A percentile compares a stretch with the other conserved stretches of the same genome.
These are phyloP conservation scores for Aspergillus sp. DNA, from an alignment of 2,329 filamentous ascomycete species.

Conservation along the genomic window DNA sequence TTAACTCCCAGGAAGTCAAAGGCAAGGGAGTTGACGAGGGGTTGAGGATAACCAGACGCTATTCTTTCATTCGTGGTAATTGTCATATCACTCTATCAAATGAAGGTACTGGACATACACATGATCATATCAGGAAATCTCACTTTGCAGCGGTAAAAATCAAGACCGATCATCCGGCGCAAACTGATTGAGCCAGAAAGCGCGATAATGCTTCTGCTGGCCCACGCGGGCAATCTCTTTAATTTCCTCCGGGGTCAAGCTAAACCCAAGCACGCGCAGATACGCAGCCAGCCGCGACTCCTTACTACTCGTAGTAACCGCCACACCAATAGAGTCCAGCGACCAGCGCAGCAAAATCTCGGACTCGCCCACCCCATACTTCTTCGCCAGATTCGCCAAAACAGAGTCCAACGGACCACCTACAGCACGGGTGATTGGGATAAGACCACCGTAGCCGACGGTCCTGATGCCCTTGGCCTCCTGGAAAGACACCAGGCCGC, in stretches of 20 bases:
- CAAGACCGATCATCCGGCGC: conserved; percentile 22
- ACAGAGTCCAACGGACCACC: conserved; percentile 53
- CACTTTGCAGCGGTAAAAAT: too few relatives aligned
- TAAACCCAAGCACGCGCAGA: conserved; percentile 52
- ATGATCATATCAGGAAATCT: too few relatives aligned
- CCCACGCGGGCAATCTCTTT: conserved; percentile 48
- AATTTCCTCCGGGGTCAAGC: conserved; percentile 55
- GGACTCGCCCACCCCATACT: conserved; percentile 55
- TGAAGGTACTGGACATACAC: too few relatives aligned
- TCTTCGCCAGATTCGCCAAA: conserved; percentile 51
- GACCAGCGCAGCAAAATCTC: conserved; percentile 58
- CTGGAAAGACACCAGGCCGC: conserved; percentile 36
- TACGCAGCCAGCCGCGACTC: conserved; percentile 57
- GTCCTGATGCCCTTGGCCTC: conserved; percentile 37
- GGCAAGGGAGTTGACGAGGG: too few relatives aligned
- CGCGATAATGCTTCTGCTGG: conserved; percentile 46
- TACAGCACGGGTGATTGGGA: conserved; percentile 50
- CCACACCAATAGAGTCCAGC: conserved; percentile 55
- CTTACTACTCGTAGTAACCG: conserved; percentile 58
- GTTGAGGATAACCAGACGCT: too few relatives aligned
- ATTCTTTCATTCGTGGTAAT: too few relatives aligned
- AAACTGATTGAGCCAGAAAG: conserved; percentile 50
- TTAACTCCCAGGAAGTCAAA: too few relatives aligned
- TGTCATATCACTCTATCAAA: too few relatives aligned
- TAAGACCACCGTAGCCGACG: conserved; percentile 38